Conservation (phyloP, 2,329 filamentous ascomycete species). For the Westerdykella ornata region DNA sequence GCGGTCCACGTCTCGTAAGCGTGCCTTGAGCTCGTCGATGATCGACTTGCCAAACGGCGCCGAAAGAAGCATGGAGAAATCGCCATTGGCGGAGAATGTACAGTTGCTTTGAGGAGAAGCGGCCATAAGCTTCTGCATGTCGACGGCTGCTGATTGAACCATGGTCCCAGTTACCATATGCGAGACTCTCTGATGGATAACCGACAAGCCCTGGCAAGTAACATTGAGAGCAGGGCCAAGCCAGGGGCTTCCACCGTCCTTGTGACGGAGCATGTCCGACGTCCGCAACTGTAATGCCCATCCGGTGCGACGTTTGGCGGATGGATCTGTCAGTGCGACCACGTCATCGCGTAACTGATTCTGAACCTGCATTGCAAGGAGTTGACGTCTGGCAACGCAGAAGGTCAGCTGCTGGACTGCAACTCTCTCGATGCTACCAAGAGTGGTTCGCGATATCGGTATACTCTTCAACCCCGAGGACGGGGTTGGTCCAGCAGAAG, state of each 20-base stretch:
- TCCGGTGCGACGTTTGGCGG: not conserved
- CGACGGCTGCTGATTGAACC: slow-evolving; percentile 27
- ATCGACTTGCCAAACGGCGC: slow-evolving; percentile 54
- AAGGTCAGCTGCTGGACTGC: slow-evolving; percentile 34
- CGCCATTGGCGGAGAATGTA: slow-evolving; percentile 55
- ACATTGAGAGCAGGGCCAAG: slow-evolving; percentile 23
- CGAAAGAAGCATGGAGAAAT: slow-evolving; percentile 57
- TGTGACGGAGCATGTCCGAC: slow-evolving; percentile 19
- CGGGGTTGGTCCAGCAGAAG: slow-evolving; percentile 10
- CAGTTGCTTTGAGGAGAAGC: slow-evolving; percentile 53
- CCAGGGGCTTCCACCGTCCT: slow-evolving; percentile 22
- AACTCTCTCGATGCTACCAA: slow-evolving; percentile 34
- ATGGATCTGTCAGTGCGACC: not conserved
- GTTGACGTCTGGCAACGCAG: slow-evolving; percentile 21
- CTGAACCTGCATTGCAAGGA: slow-evolving; percentile 4
- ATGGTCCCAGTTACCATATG: slow-evolving; percentile 39
- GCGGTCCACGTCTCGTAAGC: slow-evolving; percentile 61
- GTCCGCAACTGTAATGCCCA: slow-evolving; percentile 13
- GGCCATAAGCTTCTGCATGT: slow-evolving; percentile 37
- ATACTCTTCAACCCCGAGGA: not conserved
- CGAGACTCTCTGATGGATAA: slow-evolving; percentile 26
- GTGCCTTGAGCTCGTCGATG: slow-evolving; percentile 52
- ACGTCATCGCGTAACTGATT: not conserved
- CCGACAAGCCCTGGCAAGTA: slow-evolving; percentile 28
- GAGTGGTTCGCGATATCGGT: slow-evolving; percentile 20